Conservation (phyloP, 495 filamentous ascomycete genomes). For the Corynascus novoguineensis region DNA sequence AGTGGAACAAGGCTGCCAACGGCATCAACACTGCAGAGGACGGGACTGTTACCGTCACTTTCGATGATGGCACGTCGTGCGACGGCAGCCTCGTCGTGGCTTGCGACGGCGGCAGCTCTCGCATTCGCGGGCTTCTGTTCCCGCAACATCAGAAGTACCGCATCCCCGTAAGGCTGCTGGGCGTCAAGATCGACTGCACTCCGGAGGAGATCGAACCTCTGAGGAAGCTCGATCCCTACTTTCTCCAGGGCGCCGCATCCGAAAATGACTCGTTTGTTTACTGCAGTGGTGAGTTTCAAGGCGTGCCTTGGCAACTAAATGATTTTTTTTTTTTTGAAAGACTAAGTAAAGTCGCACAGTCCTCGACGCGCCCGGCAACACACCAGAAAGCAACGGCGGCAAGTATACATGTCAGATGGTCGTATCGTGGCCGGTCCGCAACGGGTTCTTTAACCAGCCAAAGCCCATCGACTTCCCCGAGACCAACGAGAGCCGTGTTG, state of each 20-base stretch:
- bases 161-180: slow-evolving; percentile 30
- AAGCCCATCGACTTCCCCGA: slow-evolving; percentile 36
- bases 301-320: background rate
- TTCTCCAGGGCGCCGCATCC: slow-evolving; percentile 57
- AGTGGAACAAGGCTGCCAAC: slow-evolving; percentile 28
- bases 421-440: slow-evolving; percentile 45
- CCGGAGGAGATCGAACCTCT: slow-evolving; percentile 28
- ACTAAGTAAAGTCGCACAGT: slow-evolving; percentile 17
- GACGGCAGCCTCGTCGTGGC: slow-evolving; percentile 27
- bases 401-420: slow-evolving; percentile 45
- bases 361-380: slow-evolving; percentile 32
- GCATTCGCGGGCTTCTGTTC: slow-evolving; percentile 24
- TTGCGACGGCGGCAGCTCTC: slow-evolving; percentile 32
- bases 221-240: slow-evolving; percentile 49
- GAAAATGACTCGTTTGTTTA: slow-evolving; percentile 47
- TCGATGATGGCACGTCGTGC: slow-evolving; percentile 28
- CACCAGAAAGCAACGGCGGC: background rate
- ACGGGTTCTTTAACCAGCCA: slow-evolving; percentile 21
- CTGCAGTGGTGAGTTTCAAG: slow-evolving; percentile 29
- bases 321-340: no score
- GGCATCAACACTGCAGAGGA: slow-evolving; percentile 13
- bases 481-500: slow-evolving; percentile 37
- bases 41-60: slow-evolving; percentile 22
- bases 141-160: slow-evolving; percentile 17
- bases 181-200: slow-evolving; percentile 27